Evolutionary conservation across 1,284 basidiomycete genomes (phyloP).

Genomic region (Tilletiopsis washingtonensis): DNA sequence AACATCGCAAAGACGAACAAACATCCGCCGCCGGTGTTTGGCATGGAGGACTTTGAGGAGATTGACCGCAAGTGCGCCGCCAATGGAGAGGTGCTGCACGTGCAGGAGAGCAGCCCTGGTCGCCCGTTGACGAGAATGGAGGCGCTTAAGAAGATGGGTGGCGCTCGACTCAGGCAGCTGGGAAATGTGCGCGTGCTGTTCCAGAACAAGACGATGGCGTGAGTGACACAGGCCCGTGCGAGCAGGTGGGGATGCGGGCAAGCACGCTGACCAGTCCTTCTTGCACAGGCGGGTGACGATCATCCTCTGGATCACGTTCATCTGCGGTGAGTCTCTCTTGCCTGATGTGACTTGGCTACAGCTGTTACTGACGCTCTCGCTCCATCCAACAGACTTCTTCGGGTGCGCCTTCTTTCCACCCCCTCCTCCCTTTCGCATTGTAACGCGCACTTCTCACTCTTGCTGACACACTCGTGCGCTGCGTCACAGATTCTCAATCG

Average conservation of each 20-base stretch:
- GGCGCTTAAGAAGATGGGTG: not conserved
- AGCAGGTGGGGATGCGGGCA: conserved; percentile 16
- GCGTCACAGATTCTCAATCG: no score
- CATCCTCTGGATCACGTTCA: conserved; percentile 37
- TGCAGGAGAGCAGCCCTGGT: not conserved
- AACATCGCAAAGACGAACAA: conserved; percentile 43
- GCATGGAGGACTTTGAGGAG: conserved; percentile 47
- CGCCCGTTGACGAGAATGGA: not conserved
- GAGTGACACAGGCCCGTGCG: conserved; percentile 46
- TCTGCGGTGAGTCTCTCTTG: conserved; percentile 2
- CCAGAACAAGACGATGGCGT: conserved; percentile 37
- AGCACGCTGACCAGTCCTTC: no score
- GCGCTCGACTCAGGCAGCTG: conserved; percentile 34
- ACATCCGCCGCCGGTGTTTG: conserved; percentile 44
- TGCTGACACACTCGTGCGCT: no score
- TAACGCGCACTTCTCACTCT: no score
- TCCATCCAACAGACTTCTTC: no score
- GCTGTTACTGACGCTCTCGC: no score
- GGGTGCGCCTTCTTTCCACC: no score
- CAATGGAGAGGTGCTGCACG: not conserved
- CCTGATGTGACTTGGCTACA: no score
- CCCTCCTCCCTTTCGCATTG: no score
- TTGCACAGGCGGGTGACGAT: conserved; percentile 47
- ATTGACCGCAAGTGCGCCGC: conserved; percentile 35
- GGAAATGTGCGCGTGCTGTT: conserved; percentile 48